Percentiles rank a stretch among this genome's conserved stretches.
phyloP scores from a whole-genome alignment of 768 basidiomycete genomes.

The Termitomyces sp. region DNA sequence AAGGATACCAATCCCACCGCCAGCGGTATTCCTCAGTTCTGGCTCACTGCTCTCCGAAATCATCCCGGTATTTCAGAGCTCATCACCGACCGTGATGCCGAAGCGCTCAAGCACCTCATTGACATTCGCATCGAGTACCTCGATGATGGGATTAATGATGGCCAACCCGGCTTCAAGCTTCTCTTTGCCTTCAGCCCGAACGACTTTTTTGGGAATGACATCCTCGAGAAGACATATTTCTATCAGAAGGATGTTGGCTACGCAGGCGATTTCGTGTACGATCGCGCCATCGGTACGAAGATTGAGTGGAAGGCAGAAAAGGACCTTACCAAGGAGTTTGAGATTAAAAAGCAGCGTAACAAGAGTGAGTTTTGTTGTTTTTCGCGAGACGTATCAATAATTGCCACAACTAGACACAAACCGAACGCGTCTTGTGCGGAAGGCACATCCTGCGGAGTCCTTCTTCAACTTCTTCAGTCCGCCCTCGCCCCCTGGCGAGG shows the following conservation, averaged over 20 bases:
- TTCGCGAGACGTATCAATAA: constrained; percentile 1
- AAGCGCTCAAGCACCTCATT: constrained; percentile 73
- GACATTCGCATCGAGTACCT: constrained; percentile 84
- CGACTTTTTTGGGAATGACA: constrained; percentile 81
- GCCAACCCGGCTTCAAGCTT: constrained; percentile 89
- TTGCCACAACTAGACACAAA: constrained; percentile 56
- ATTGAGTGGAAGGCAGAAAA: constrained; percentile 99
- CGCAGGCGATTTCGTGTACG: constrained; percentile 94
- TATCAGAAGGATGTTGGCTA: constrained; percentile 94
- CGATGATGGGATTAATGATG: constrained; percentile 37
- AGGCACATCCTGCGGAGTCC: constrained; percentile 86
- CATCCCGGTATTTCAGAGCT: constrained; percentile 81
- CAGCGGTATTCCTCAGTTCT: constrained; percentile 85
- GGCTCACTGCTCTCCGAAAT: constrained; percentile 94
- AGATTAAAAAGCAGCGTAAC: constrained; percentile 99
- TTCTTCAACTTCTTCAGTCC: constrained; percentile 99
- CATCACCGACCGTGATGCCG: constrained; percentile 90
- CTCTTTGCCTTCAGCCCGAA: constrained; percentile 76
- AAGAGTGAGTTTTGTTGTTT: constrained; percentile 62
- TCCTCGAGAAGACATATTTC: constrained; percentile 89
- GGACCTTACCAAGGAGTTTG: constrained; percentile 94
- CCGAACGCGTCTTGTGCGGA: constrained; percentile 76
- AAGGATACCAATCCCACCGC: constrained; percentile 39
- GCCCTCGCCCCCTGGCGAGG: constrained; percentile 65
- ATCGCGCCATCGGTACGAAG: constrained; percentile 87